Evolutionary conservation across 1,284 basidiomycete genomes (phyloP).

Genomic region (Leccinum subrobustum): DNA sequence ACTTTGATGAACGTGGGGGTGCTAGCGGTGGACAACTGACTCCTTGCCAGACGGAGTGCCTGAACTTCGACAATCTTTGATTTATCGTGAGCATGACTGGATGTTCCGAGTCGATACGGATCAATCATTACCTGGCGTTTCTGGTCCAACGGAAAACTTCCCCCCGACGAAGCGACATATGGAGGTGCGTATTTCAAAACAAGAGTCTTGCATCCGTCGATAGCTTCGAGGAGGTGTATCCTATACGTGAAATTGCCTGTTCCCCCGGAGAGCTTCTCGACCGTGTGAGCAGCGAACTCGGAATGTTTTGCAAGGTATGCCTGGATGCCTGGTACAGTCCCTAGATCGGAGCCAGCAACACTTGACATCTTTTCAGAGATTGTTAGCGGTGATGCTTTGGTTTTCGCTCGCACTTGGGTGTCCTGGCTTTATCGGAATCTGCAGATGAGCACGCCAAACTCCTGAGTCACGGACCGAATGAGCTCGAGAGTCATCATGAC

Average conservation of each 20-base stretch:
- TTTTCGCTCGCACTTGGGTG: background rate
- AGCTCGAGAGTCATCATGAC: conserved; percentile 2
- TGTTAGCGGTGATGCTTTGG: background rate
- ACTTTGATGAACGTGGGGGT: conserved; percentile 43
- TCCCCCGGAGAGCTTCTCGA: conserved; percentile 47
- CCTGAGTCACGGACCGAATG: conserved; percentile 11
- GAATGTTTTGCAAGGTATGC: conserved; percentile 39
- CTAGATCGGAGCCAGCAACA: conserved; percentile 30
- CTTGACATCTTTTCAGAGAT: conserved; percentile 17
- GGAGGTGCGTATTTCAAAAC: conserved; percentile 58
- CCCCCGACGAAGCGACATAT: conserved; percentile 33
- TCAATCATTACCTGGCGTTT: conserved; percentile 50
- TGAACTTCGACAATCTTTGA: conserved; percentile 50
- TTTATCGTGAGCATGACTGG: conserved; percentile 2
- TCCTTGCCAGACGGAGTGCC: conserved; percentile 43
- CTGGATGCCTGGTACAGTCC: conserved; percentile 36
- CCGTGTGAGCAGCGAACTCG: conserved; percentile 36
- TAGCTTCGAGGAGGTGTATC: conserved; percentile 39
- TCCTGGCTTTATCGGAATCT: conserved; percentile 4
- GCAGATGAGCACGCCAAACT: background rate
- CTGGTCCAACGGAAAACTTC: conserved; percentile 38
- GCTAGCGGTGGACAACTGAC: conserved; percentile 25
- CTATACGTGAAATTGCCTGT: conserved; percentile 54
- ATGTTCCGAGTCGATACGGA: background rate
- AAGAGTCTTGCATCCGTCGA: conserved; percentile 42